Base-by-base conservation (phyloP, 768 basidiomycete genomes). In the Saitozyma podzolica region DNA sequence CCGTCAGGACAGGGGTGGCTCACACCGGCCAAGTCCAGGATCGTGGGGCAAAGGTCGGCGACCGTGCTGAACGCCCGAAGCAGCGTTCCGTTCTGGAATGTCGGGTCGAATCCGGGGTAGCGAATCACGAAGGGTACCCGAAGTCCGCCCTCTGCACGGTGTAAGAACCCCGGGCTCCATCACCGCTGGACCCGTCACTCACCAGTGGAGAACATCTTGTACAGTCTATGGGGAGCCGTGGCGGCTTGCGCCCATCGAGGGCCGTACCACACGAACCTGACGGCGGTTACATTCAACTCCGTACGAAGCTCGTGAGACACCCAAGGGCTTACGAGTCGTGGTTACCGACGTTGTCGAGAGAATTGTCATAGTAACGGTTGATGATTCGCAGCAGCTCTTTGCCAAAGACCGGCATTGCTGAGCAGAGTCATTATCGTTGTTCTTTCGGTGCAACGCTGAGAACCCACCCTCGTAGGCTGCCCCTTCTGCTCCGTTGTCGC, bases 401-500 rank as follows among this genome's bases (percentile, higher is more conserved):
- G 9, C 49, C 49, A n/a, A 50, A n/a, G 9, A 57, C 56, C n/a
- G 53, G 53, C 9, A 29, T 17, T 54, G 53, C 53, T 40, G 20
- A 17, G 53, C 7, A 16, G 40, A 8, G 51, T 29, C 5, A 29
- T 2, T 2, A 29, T 29, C 29, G 29, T 5, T 29, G 29, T 5
- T 2, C 2, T 29, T 29, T 29, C 29, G 29, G 29, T 29, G 29
- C 29, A 2, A 29, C 29, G 5, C 2, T 29, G 29, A 5, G 29
- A 2, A 29, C 29, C 29, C 29, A 29, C 29, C 29, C 29, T 29
- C 29, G 5, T 29, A 29, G 2, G 29, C 29, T 7, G 52, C 65
- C 17, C 70, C 70, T 54, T 72, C 70, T 3, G 70, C 70, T 16
- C 70, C 70, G 51, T 72, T 72, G 48, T 72, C 70, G 41, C 48